Base-by-base conservation (phyloP, 495 filamentous ascomycete genomes). In the Neurospora sp. region DNA sequence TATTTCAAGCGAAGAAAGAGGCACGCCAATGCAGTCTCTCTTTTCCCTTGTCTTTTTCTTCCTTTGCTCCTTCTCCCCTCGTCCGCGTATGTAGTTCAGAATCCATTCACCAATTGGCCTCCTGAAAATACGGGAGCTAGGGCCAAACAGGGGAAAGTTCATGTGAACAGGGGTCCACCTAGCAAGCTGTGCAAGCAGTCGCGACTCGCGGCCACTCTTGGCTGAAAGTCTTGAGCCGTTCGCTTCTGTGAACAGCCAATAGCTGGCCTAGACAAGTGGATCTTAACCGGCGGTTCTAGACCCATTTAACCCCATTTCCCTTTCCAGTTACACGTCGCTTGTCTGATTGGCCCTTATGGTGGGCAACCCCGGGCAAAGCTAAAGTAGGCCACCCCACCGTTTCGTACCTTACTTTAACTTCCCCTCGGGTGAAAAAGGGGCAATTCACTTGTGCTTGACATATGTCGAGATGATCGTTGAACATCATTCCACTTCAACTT, bases 261-360 rank as follows among this genome's bases (percentile, higher is more conserved):
- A n/a, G n/a, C 2, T 23, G 18, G 44, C 8, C n/a, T 7, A 23
- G n/a, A 48, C 8, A 44, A 3, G 41, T 59, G 20, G 48, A 6
- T 59, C 11, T 14, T 14, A 2, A 9, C 48, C 27, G 3, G 54
- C 54, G 14, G 54, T 35, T 66, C 27, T 66, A 66, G 54, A 35
- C 54, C 54, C 54, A 62, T 31, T 62, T 62, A 20, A 46, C 14
- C 40, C 72, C 27, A 66, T 40, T 73, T 71, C 76, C 72, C 12
- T 73, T 73, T 74, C 72, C 12, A 72, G 76, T 35, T 38, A 44
- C 41, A 70, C 62, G 69, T 37, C 16, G 70, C 23, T 39, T n/a
- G n/a, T n/a, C 12, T 77, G 70, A 77, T 77, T 77, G 76, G 76
- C 70, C 59, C 4, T 71, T 44, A 23, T n/a, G 54, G 54, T 62